Evolutionary conservation across 768 basidiomycete species (phyloP).

Genomic region (Boletus rex-veris): DNA sequence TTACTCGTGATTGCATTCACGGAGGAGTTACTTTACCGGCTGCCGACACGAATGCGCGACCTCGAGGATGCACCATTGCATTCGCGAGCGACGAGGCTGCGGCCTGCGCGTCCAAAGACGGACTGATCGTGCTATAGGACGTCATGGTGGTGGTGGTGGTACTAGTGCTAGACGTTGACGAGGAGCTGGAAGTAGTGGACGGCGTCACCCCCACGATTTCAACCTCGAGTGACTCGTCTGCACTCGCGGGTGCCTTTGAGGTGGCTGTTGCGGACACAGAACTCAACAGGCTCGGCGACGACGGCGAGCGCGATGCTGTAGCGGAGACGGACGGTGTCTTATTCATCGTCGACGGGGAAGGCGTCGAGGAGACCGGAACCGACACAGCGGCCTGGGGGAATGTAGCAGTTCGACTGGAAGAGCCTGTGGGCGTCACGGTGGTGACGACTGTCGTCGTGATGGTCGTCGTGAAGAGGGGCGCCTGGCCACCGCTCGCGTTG

Average conservation of each 20-base stretch:
- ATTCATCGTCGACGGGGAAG: not conserved
- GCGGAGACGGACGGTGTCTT: not conserved
- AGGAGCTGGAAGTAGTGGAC: conserved; percentile 1
- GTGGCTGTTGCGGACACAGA: not conserved
- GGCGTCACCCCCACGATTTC: conserved; percentile 17
- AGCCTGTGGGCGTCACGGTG: conserved; percentile 3
- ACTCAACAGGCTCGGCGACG: conserved; percentile 1
- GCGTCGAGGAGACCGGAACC: not conserved
- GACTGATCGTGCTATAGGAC: not conserved
- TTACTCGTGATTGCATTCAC: not conserved
- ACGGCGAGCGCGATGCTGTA: conserved; percentile 2
- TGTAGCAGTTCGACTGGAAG: conserved; percentile 2
- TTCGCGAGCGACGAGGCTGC: conserved; percentile 22
- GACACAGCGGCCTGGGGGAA: conserved; percentile 18
- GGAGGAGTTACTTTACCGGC: not conserved
- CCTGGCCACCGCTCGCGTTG: not conserved
- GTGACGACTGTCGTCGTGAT: conserved; percentile 24
- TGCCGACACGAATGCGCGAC: not conserved
- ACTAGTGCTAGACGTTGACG: not conserved
- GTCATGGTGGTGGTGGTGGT: not conserved
- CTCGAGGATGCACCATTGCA: not conserved
- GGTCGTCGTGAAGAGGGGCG: conserved; percentile 22
- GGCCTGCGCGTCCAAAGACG: conserved; percentile 11
- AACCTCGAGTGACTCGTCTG: conserved; percentile 18
- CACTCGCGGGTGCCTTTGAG: not conserved